Base-by-base conservation (phyloP, 2,329 filamentous ascomycete species). In the Cryoendolithus antarcticus region DNA sequence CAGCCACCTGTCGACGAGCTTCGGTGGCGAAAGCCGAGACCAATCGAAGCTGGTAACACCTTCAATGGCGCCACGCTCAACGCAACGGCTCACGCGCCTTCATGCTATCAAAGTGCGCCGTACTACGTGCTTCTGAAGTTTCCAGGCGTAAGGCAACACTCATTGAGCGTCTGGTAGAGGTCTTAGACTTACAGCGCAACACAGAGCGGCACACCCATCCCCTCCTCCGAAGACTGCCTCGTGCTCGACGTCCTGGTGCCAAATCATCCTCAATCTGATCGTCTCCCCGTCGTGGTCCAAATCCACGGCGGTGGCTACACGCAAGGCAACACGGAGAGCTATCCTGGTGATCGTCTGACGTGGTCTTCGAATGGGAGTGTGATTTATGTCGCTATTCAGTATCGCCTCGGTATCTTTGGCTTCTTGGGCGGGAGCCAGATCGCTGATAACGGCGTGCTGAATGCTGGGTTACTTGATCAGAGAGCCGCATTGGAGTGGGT, bases 161-260 rank as follows among this genome's bases (percentile, higher is more conserved):
- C 19, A 6, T 21, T 6, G 19, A 21, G 19, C 19, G 30, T 32
- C 30, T n/a, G 3, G 3, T n/a, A n/a, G 30, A 36, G 30, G 32
- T 37, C 41, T 15, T 32, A 30, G 34, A 37, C 44, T 29, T 11
- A 37, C 13, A n/a, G 39, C 40, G 30, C 10, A n/a, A n/a, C 30
- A n/a, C 12, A 32, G 30, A n/a, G 12, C 12, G 30, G 10, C 10
- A n/a, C 30, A 32, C 19, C 19, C 19, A 6, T 21, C 19, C 19
- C 34, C 15, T 13, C 34, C 9, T 28, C 21, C 27, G 61, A 66
- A 42, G 61, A 65, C 43, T 66, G 62, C 44, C 40, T 65, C 34
- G 58, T 62, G 32, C 43, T 64, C 31, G 62, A 65, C 37, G 57
- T 64, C 5, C 58, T 58, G 39, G 57, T 56, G 7, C 62, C 62